phyloP scores from a whole-genome alignment of 129 eudicot genomes.

The Centella asiatica region DNA sequence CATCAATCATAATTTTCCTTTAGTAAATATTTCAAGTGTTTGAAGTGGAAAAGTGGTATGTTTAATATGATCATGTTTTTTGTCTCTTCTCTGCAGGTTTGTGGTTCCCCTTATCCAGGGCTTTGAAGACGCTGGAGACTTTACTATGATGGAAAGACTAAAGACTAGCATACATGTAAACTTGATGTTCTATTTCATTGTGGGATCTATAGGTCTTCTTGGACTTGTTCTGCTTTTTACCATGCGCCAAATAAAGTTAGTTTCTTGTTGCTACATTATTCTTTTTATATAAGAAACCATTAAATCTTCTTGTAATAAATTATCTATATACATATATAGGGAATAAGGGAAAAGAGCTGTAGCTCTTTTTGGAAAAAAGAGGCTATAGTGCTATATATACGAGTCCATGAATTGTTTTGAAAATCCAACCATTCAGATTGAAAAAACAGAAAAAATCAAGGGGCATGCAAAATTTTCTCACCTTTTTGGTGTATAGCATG shows the following conservation, averaged over 20 bases:
- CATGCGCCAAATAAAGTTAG: constrained; percentile 52
- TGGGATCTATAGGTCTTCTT: constrained; percentile 79
- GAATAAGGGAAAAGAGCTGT: no score
- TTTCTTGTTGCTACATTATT: constrained; percentile 5
- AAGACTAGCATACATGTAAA: constrained; percentile 91
- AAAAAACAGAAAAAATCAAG: no score
- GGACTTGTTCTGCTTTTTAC: constrained; percentile 77
- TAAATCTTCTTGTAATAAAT: no score
- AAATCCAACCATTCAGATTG: no score
- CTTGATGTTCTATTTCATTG: constrained; percentile 68
- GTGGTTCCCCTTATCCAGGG: constrained; percentile 97
- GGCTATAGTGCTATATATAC: no score
- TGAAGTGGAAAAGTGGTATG: constrained; percentile 1
- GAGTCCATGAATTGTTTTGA: no score
- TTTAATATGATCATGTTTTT: constrained; percentile 21
- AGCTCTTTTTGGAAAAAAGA: no score
- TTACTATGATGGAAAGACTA: constrained; percentile 68
- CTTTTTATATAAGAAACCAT: no score
- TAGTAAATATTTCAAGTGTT: constrained; percentile 1
- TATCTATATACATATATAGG: no score
- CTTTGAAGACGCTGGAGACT: constrained; percentile 97
- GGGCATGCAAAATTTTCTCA: no score
- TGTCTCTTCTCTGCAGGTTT: constrained; percentile 52
- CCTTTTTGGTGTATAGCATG: no score
- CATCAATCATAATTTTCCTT: background rate